Evolutionary conservation across 768 basidiomycete species (phyloP), one percentile per base, ranked within the genome.

Genomic region (Lentinula guzmanii): DNA sequence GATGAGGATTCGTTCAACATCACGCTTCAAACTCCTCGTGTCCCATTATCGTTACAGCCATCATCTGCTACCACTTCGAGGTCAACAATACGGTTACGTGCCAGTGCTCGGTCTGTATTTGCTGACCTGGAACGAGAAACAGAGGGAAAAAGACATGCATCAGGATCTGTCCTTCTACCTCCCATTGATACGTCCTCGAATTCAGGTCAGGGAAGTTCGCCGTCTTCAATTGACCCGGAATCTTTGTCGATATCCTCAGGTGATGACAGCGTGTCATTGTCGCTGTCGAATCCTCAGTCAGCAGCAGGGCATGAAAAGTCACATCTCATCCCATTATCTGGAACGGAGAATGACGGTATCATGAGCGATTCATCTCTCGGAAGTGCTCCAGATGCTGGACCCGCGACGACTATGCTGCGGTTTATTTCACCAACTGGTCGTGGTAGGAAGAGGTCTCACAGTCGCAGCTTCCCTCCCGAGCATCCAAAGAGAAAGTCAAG

Each of bases 1-100:
- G 80, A 84, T 31, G 87, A 89, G 62, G 85, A 87, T 63, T 81
- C 82, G 50, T 87, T 89, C 65, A 78, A 90, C 58, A 75, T 82
- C 35, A 90, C 89, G 0, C 75, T 90, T 62, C 82, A 79, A 61
- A 90, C 89, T 3, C 89, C 89, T 9, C 70, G 78, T 61, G 74
- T 71, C 45, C 65, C 71, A 45, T 64, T 69, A 43, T 50, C 59
- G 11, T 52, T 60, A 9, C 31, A 41, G 16, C 59, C 59, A 3
- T 52, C 48, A 11, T 51, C 59, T 52, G 34, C 50, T 52, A 51
- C 48, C 33, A 33, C 33, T 9, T 59, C 58, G 41, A 48, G 58
- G 18, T 60, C 59, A 39, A 60, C 59, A n/a, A 60, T 60, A 9
- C 59, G 59, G 13, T 9, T 50, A n/a, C 59, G 59, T 37, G 59